Percentiles rank a stretch among this genome's conserved stretches.
phyloP scores from a whole-genome alignment of 78 protist species.

The Monosiga brevicollis region DNA sequence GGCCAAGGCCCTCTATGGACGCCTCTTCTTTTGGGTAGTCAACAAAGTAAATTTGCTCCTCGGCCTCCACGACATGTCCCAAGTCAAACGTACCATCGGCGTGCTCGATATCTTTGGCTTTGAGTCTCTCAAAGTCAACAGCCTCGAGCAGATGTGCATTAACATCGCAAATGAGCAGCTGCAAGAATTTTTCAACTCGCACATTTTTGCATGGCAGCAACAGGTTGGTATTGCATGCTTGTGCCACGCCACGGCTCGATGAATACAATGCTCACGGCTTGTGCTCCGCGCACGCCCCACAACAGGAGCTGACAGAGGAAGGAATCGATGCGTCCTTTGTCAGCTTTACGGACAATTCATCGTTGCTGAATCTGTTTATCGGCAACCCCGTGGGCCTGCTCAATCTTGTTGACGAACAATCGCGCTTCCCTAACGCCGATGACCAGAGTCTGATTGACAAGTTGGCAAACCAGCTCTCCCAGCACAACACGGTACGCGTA shows the following conservation, averaged over 20 bases:
- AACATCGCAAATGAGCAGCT: slow-evolving; percentile 80
- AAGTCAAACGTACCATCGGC: slow-evolving; percentile 33
- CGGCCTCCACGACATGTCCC: not conserved
- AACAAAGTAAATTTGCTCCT: not conserved
- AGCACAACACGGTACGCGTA: not conserved
- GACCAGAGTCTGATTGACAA: slow-evolving; percentile 36
- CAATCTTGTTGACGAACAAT: slow-evolving; percentile 45
- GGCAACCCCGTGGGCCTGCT: slow-evolving; percentile 31
- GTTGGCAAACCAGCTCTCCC: slow-evolving; percentile 2
- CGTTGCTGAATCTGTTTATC: slow-evolving; percentile 3
- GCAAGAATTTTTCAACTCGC: slow-evolving; percentile 66
- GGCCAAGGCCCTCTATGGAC: not conserved
- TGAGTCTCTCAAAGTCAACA: slow-evolving; percentile 50
- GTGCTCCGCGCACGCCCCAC: not conserved
- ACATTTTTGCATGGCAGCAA: slow-evolving; percentile 14
- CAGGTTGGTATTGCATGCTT: not conserved
- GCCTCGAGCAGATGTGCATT: slow-evolving; percentile 56
- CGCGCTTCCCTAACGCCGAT: slow-evolving; percentile 43
- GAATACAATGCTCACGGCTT: not conserved
- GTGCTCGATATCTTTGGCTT: slow-evolving; percentile 80
- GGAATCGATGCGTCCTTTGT: slow-evolving; percentile 19
- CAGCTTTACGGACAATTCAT: slow-evolving; percentile 15
- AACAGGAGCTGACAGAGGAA: slow-evolving; percentile 10
- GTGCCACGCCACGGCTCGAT: not conserved
- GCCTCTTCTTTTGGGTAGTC: slow-evolving; percentile 8